Percentiles rank a stretch among this genome's conserved stretches.
These are phyloP conservation scores for Tylopilus intermedius DNA, from an alignment of 768 basidiomycete species.

Conservation along the genomic window DNA sequence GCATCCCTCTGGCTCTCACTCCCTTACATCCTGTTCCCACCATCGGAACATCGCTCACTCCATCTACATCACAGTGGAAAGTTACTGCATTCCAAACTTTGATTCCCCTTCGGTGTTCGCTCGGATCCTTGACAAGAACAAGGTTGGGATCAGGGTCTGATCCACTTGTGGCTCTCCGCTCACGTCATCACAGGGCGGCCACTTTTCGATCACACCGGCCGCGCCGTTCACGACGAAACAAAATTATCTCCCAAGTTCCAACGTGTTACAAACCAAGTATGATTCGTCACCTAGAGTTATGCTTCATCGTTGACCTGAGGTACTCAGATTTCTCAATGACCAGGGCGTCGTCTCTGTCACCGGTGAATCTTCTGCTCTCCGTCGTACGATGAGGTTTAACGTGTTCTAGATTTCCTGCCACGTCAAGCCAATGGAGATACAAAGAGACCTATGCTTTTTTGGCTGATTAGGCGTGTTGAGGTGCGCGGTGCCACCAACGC, in stretches of 20 bases:
- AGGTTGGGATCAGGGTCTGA: constrained; percentile 30
- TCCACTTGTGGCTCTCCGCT: not conserved
- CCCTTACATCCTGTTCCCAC: not conserved
- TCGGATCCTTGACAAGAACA: constrained; percentile 81
- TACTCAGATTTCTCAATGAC: constrained; percentile 71
- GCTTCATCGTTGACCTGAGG: not conserved
- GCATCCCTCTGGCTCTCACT: not conserved
- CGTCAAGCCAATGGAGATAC: constrained; percentile 42
- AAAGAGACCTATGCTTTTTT: constrained; percentile 66
- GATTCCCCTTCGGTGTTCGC: constrained; percentile 93
- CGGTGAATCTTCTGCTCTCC: constrained; percentile 36
- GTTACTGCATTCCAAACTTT: constrained; percentile 89
- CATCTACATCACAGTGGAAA: constrained; percentile 56
- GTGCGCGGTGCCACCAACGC: constrained; percentile 27
- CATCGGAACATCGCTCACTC: constrained; percentile 1
- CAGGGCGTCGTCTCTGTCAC: constrained; percentile 82
- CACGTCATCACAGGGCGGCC: constrained; percentile 59
- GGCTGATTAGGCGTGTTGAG: constrained; percentile 83
- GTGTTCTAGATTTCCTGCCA: constrained; percentile 66
- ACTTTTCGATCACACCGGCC: constrained; percentile 82
- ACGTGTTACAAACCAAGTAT: constrained; percentile 80
- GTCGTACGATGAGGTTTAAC: constrained; percentile 4
- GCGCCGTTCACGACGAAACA: constrained; percentile 71
- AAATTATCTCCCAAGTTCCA: constrained; percentile 77
- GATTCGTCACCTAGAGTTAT: not conserved